Evolutionary conservation across 2,329 filamentous ascomycete genomes (phyloP), one percentile per base, ranked within the genome.

Genomic region (Nemania diffusa): DNA sequence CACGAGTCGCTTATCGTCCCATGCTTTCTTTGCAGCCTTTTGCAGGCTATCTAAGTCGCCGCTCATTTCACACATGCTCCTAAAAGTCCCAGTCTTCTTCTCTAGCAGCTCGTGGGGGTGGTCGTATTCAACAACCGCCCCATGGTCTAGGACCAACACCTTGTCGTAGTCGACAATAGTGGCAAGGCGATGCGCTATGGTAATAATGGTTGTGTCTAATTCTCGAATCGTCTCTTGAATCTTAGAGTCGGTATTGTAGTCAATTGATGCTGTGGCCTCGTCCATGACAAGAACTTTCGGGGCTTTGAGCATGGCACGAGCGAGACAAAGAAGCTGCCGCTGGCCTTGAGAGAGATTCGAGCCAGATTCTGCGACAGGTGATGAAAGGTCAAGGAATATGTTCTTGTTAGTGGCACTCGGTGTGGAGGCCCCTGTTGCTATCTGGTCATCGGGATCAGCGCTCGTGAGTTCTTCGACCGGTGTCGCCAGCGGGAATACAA

Each of bases 121-220:
- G n/a, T 90, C 96, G 77, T 88, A 99, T 81, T 99, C 95, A 5
- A 96, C 87, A 22, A 98, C 91, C 67, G 87, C 81, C 9, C 96
- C 96, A 78, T 94, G 93, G 76, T 99, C 96, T 4, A 99, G 84
- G 13, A 99, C 94, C 17, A 99, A 84, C 15, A 99, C 95, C 83
- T 97, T 97, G 82, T 99, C 96, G 76, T 98, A 99, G 78, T 99
- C 96, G 29, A 96, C 94, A 79, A 99, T 98, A 0, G 96, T 99
- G 78, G 97, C 94, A 71, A 99, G 84, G 20, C 96, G 89, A 80
- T 99, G 96, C 0, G 96, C 96, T 75, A 99, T 98, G 0, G 96
- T 98, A 77, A 98, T 92, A 67, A 97, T 97, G 0, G 96, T 99
- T 78, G 94, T 93, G 71, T 90, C 91, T 73, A 98, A 87, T 79